Conservation (phyloP, 345 rosid species). For the Lagerstroemia speciosa region DNA sequence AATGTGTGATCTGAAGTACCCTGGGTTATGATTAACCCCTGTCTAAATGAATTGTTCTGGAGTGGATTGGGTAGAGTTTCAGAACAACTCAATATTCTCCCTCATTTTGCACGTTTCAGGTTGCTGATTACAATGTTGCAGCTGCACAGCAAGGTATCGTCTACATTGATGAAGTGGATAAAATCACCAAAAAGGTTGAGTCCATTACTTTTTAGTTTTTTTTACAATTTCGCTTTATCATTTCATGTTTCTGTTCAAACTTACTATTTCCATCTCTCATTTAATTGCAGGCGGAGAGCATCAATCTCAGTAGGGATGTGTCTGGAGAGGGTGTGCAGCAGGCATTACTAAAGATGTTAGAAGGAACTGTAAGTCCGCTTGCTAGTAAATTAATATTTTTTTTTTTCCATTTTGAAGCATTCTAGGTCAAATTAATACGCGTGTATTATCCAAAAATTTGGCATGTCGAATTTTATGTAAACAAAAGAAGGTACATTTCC, state of each 20-base stretch:
- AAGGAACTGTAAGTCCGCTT: conserved; percentile 78
- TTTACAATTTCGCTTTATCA: not conserved
- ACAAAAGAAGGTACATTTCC: too few relatives aligned
- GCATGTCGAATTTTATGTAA: not conserved
- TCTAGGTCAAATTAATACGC: not conserved
- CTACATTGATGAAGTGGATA: conserved; percentile 96
- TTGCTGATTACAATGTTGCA: conserved; percentile 89
- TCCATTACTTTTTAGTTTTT: not conserved
- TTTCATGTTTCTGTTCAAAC: not conserved
- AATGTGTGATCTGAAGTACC: not conserved
- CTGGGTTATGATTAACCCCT: not conserved
- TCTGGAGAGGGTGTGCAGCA: conserved; percentile 99
- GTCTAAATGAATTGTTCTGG: not conserved
- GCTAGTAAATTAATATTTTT: not conserved
- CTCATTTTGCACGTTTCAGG: conserved; percentile 33
- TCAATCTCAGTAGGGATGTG: conserved; percentile 98
- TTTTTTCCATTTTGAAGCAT: not conserved
- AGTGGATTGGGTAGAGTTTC: not conserved
- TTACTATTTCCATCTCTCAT: not conserved
- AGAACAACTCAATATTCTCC: not conserved
- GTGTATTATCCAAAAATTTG: not conserved
- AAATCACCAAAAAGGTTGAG: conserved; percentile 90
- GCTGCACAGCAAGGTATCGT: conserved; percentile 99
- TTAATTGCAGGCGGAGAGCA: conserved; percentile 74
- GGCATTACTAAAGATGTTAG: conserved; percentile 92